Conservation (phyloP, 2,329 filamentous ascomycete species). For the Xylaria multiplex region DNA sequence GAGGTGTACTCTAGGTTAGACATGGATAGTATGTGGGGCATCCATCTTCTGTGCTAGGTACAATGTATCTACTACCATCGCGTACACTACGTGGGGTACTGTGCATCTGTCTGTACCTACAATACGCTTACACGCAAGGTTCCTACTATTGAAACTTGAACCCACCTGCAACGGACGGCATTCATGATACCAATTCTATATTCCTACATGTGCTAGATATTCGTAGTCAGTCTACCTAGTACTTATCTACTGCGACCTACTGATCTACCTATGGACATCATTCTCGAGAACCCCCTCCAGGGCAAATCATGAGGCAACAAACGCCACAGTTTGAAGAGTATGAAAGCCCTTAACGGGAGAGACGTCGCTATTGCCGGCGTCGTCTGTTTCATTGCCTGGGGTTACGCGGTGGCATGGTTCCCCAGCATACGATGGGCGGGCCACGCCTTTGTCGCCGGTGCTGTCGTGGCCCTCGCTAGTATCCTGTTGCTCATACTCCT, state of each 20-base stretch:
- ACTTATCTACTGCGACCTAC: background rate
- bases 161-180: no score
- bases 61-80: no score
- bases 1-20: no score
- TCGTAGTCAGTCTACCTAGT: background rate
- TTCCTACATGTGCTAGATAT: background rate
- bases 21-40: no score
- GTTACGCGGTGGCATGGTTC: constrained; percentile 82
- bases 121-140: no score
- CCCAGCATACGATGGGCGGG: constrained; percentile 85
- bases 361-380: constrained; percentile 75
- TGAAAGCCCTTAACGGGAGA: constrained; percentile 76
- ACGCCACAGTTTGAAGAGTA: constrained; percentile 54
- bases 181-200: no score
- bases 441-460: constrained; percentile 82
- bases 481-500: constrained; percentile 69
- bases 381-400: constrained; percentile 86
- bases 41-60: no score
- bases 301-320: constrained; percentile 51
- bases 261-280: constrained; percentile 4
- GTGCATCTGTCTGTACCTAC: no score
- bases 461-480: constrained; percentile 64
- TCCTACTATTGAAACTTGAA: no score
- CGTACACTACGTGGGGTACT: no score
- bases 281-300: constrained; percentile 3